Evolutionary conservation across 208 protist genomes (phyloP).

Genomic region (Tetramitus jugosus): DNA sequence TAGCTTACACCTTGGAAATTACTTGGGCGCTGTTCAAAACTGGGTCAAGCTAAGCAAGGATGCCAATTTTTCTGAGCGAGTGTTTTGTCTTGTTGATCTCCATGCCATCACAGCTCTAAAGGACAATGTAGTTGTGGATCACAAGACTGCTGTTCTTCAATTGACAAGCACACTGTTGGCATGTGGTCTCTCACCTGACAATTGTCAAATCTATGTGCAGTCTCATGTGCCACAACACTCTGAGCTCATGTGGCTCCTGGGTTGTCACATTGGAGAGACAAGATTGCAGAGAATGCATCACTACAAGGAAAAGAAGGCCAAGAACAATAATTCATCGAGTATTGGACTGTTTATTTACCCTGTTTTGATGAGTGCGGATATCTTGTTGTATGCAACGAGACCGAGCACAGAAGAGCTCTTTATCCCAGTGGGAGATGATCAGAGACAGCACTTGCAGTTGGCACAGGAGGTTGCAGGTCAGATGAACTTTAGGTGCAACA

Average conservation of each 20-base stretch:
- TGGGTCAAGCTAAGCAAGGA: slow-evolving; percentile 34
- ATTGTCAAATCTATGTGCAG: slow-evolving; percentile 41
- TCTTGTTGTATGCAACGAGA: slow-evolving; percentile 40
- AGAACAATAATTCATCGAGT: slow-evolving; percentile 10
- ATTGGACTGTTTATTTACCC: slow-evolving; percentile 46
- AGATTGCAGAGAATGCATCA: slow-evolving; percentile 42
- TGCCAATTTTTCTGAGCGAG: slow-evolving; percentile 6
- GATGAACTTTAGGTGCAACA: slow-evolving; percentile 5
- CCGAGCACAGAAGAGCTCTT: slow-evolving; percentile 27
- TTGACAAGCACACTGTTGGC: slow-evolving; percentile 38
- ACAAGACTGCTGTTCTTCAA: too few species aligned
- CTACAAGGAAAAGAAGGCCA: slow-evolving; percentile 23
- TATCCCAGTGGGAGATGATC: slow-evolving; percentile 51
- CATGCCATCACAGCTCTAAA: slow-evolving; percentile 42
- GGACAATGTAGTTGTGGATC: too few species aligned
- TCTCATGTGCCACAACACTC: slow-evolving; percentile 39
- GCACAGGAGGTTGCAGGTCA: slow-evolving; percentile 34
- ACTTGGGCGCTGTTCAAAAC: slow-evolving; percentile 45
- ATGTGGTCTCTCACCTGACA: slow-evolving; percentile 48
- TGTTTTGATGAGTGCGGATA: slow-evolving; percentile 51
- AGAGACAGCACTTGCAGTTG: slow-evolving; percentile 49
- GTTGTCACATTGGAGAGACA: slow-evolving; percentile 35
- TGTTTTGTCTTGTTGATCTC: slow-evolving; percentile 52
- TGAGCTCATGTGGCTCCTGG: slow-evolving; percentile 44
- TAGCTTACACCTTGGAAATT: slow-evolving; percentile 50